Evolutionary conservation across 192 early-diverging fungal species (phyloP), one percentile per base, ranked within the genome.

Genomic region (Backusella australiensis): DNA sequence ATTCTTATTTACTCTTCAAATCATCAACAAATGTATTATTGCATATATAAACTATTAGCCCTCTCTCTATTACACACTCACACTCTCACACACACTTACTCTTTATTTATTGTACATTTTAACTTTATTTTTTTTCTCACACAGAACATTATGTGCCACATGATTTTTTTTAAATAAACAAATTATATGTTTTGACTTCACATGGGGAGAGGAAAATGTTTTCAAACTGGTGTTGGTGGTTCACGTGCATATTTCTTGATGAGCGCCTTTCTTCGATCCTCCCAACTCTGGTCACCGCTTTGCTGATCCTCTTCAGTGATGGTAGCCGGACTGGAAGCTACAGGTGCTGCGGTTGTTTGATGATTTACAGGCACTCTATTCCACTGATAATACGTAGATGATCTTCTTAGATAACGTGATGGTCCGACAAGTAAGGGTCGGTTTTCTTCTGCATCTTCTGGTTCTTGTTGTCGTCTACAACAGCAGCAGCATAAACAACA

Each of bases 161-260:
- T 59, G 53, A 59, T 59, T 29, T 59, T 59, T 59, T 26, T 14
- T 26, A 59, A 59, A 59, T 26, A 59, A 59, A 59, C n/a, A 59
- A 21, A 23, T 59, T 23, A 29, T 29, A 59, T 26, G 4, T 49
- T 49, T 49, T 49, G 46, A 49, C 46, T n/a, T 49, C 46, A 49
- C 46, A 49, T 49, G 46, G 17, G 17, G 46, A 49, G 5, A 49
- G 12, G 42, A 49, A 19, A 17, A 49, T 17, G 19, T 1, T 17
- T 46, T 49, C 46, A 49, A 49, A 6, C 19, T 1, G 46, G 7
- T 49, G 46, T 49, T 49, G 46, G 46, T 49, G 46, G 46, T 73
- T 63, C 72, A 39, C 72, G 52, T 74, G 72, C 72, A 29, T 74
- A 74, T 74, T 63, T 74, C 56, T 74, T 74, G 26, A 74, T 63